Base-by-base conservation (phyloP, 768 basidiomycete genomes). In the Tylopilus balloui region DNA sequence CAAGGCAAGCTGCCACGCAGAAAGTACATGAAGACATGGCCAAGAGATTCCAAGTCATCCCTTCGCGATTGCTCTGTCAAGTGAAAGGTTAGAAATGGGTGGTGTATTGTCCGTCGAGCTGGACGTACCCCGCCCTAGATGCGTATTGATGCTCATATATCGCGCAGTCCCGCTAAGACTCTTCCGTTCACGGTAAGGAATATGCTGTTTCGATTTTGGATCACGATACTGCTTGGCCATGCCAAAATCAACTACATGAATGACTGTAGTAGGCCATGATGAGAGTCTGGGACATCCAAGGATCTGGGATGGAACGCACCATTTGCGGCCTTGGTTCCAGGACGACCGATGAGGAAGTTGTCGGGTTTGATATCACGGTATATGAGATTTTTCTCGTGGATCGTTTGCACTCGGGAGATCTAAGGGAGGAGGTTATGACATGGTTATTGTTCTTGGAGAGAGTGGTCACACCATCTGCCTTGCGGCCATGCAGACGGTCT, bases 1-100 rank as follows among this genome's bases (percentile, higher is more conserved):
- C 96, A 99, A 20, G 96, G 96, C 45, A 99, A 66, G 60, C 93
- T 95, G 19, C 96, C 96, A 45, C 96, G 82, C 44, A 98, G 71
- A 72, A 99, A 98, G 75, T 99, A 99, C 90, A 99, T 96, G 75
- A 99, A 99, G 59, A 99, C 96, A 72, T 99, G 96, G 2, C 96
- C 96, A 19, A 99, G 81, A n/a, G 96, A 90, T 73, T 99, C 96
- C 28, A 99, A 74, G 71, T 99, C 96, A 69, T 99, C 96, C 68
- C 96, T 79, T 53, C 96, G 79, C 15, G 90, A 91, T 75, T 92
- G 90, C 69, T 92, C 87, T 89, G 55, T 21, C 23, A 39, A 54
- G 42, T 21, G 14, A 51, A 38, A 35, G 32, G 12, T 56, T 19
- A 48, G 48, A 31, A 40, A 47, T 28, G 39, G 50, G 48, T 29